These are phyloP conservation scores for Salvia splendens DNA, from an alignment of 257 asterid species.

Conservation along the genomic window DNA sequence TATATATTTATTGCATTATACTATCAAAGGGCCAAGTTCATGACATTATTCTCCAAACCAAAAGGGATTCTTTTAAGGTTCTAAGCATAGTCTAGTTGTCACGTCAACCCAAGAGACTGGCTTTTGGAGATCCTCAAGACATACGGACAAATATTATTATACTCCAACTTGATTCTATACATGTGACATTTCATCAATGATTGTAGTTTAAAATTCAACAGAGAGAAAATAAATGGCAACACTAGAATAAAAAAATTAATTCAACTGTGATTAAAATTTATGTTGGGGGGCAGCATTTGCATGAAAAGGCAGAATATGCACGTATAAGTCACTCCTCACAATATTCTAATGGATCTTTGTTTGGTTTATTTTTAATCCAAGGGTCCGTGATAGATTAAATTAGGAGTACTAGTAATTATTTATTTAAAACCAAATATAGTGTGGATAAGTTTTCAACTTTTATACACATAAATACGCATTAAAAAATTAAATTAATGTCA, in stretches of 20 bases:
- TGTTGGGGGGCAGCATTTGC: slow-evolving; percentile 34
- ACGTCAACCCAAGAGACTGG: slow-evolving; percentile 34
- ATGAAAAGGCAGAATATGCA: slow-evolving; percentile 37
- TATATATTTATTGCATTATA: not conserved
- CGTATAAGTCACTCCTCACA: slow-evolving; percentile 7
- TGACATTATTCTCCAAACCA: slow-evolving; percentile 25
- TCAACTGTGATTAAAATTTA: not conserved
- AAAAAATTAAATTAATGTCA: not conserved
- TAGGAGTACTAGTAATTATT: not conserved
- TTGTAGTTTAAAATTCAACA: slow-evolving; percentile 28
- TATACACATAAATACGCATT: not conserved
- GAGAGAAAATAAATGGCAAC: not conserved
- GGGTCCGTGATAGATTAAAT: not conserved
- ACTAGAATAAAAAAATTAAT: not conserved
- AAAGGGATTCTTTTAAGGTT: slow-evolving; percentile 6
- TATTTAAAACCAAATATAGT: not conserved
- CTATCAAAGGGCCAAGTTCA: not conserved
- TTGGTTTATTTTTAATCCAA: not conserved
- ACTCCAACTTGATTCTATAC: slow-evolving; percentile 31
- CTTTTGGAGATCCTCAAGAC: slow-evolving; percentile 48
- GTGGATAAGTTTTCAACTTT: not conserved
- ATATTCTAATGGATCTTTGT: not conserved
- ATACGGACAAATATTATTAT: slow-evolving; percentile 17
- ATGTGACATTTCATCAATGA: slow-evolving; percentile 35
- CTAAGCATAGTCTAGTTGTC: slow-evolving; percentile 30